Percentiles rank a stretch among this genome's conserved stretches.
Evolutionary conservation across 176 grass and related monocot genomes (phyloP).

Genomic region (Musa troglodytarum): DNA sequence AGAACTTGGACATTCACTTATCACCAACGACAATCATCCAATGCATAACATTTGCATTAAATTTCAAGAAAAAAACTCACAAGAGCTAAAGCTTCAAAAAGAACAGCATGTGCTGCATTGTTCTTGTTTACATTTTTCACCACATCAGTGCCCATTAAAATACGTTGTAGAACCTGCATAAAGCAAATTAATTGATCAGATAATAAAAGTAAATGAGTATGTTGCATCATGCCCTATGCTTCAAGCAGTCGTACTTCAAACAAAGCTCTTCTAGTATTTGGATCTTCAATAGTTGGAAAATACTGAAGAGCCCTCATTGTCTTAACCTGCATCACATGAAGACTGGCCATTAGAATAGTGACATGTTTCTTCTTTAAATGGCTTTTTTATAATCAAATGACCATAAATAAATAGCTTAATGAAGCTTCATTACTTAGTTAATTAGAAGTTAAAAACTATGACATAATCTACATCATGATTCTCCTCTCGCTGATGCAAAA

Average conservation of each 20-base stretch:
- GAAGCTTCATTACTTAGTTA: no score
- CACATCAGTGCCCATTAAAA: constrained; percentile 99
- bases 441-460: no score
- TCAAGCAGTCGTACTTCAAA: constrained; percentile 56
- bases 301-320: constrained; percentile 99
- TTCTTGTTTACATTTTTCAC: constrained; percentile 99
- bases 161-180: constrained; percentile 85
- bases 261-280: constrained; percentile 75
- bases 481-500: no score
- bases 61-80: constrained; percentile 30
- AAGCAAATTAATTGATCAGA: constrained; percentile 4
- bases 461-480: no score
- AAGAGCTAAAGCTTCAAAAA: constrained; percentile 97
- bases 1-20: background rate
- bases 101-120: constrained; percentile 97
- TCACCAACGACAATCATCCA: background rate
- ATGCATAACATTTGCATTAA: background rate
- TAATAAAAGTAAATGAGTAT: background rate
- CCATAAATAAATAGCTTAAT: background rate
- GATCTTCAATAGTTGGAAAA: constrained; percentile 90
- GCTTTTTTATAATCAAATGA: background rate
- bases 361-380: background rate
- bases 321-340: constrained; percentile 67
- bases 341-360: background rate
- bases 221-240: background rate